A percentile compares a stretch with the other conserved stretches of the same genome.
Conservation (phyloP, 306 rosid genomes). For the Hippophae rhamnoides region DNA sequence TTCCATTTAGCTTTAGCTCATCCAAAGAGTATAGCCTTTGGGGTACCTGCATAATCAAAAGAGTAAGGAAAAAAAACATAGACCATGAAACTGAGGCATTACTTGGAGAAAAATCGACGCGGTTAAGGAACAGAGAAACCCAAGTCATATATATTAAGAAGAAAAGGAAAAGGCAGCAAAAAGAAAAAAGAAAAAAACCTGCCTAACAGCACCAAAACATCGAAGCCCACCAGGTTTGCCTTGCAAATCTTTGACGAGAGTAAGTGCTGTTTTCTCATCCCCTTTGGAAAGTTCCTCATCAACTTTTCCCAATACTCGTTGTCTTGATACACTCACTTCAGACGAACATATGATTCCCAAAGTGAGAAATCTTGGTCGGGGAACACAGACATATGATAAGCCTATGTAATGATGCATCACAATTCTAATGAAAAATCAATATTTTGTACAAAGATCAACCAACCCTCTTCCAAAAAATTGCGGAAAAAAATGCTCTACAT, state of each 20-base stretch:
- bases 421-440: conserved; percentile 28
- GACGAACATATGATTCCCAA: conserved; percentile 34
- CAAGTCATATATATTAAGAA: not conserved
- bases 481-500: not conserved
- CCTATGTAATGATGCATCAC: conserved; percentile 30
- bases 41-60: conserved; percentile 45
- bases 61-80: not conserved
- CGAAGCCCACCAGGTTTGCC: conserved; percentile 64
- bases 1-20: conserved; percentile 85
- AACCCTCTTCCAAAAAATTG: not conserved
- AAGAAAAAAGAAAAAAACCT: conserved; percentile 23
- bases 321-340: conserved; percentile 35
- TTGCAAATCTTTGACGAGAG: conserved; percentile 55
- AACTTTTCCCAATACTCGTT: conserved; percentile 45
- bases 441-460: not conserved
- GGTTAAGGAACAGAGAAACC: not conserved
- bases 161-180: not conserved
- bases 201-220: conserved; percentile 79
- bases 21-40: conserved; percentile 91
- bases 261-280: conserved; percentile 62
- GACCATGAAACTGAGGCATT: not conserved
- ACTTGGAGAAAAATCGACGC: not conserved
- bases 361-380: conserved; percentile 15
- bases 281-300: conserved; percentile 57
- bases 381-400: conserved; percentile 13